Conservation (phyloP, 441 rosid species). For the Brassica hybrid region DNA sequence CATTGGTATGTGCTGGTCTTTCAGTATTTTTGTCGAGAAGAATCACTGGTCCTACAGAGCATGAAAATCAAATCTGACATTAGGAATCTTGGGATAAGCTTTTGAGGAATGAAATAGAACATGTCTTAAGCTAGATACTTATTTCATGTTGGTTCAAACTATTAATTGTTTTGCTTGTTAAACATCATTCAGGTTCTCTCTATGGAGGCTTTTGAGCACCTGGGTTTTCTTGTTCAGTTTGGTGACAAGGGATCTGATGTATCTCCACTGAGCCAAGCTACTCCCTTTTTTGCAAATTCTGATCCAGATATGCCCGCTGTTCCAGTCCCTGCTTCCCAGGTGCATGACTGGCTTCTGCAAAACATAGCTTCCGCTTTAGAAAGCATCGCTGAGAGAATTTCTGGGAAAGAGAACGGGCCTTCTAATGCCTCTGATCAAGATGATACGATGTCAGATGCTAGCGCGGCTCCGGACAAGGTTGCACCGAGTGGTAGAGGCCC, state of each 20-base stretch:
- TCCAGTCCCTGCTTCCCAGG: slow-evolving; percentile 90
- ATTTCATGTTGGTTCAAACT: slow-evolving; percentile 13
- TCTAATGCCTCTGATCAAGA: slow-evolving; percentile 73
- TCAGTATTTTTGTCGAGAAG: too few species aligned
- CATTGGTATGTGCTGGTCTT: slow-evolving; percentile 96
- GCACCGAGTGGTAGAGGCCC: slow-evolving; percentile 69
- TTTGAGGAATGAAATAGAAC: too few species aligned
- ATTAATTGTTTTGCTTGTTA: slow-evolving; percentile 36
- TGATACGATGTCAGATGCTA: slow-evolving; percentile 92
- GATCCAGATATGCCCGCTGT: slow-evolving; percentile 99
- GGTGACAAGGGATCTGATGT: slow-evolving; percentile 89
- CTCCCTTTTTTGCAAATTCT: slow-evolving; percentile 97
- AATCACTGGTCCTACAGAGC: too few species aligned
- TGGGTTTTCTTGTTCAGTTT: slow-evolving; percentile 93
- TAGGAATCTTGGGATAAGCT: too few species aligned
- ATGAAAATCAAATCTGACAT: too few species aligned
- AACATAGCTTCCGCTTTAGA: slow-evolving; percentile 82
- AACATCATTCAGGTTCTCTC: slow-evolving; percentile 71
- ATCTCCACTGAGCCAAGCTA: slow-evolving; percentile 80
- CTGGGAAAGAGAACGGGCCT: slow-evolving; percentile 90
- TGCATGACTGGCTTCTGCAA: slow-evolving; percentile 89
- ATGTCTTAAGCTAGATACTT: too few species aligned
- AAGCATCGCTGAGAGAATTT: slow-evolving; percentile 76
- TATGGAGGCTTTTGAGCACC: slow-evolving; percentile 96
- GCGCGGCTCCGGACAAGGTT: slow-evolving; percentile 68